Base-by-base conservation (phyloP, 352 stramenopile genomes). In the Pythium monospermum region DNA sequence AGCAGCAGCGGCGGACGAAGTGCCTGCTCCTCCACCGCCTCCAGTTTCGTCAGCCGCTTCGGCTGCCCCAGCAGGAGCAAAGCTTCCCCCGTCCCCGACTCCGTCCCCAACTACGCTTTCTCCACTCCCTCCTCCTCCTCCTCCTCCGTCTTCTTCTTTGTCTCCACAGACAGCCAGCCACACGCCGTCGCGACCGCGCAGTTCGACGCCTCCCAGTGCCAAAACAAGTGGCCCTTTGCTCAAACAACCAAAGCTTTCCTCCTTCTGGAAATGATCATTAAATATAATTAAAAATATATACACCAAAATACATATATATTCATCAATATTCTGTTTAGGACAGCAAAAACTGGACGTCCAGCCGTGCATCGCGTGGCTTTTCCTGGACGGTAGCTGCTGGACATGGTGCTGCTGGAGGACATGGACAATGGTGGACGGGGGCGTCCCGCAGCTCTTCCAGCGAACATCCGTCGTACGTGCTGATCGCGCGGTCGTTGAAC, bases 181-280 rank as follows among this genome's bases (percentile, higher is more conserved):
- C 30, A 13, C 30, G 7, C 13, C 30, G 7, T 13, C 30, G 13
- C 30, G 30, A 35, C 30, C 30, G 13, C 30, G 30, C 7, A 35
- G 30, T 22, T n/a, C n/a, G n/a, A n/a, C n/a, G n/a, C n/a, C n/a
- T n/a, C n/a, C n/a, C n/a, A 13, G 30, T 8, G 30, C 30, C 8
- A 8, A 35, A 11, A 36, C n/a, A 8, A 32, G 44, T 15, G 32
- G 40, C 31, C 25, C 51, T 1, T 30, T 40, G 31, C 45, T 52
- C 18, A 61, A 61, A 31, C 53, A 61, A n/a, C 35, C 53, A 19
- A 61, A 54, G 36, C 45, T 61, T 12, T 55, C 53, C 10, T 30
- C 45, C 19, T 61, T 55, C 23, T 61, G 38, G 21, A 51, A 49
- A 33, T 37, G 16, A 33, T 22, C 21, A n/a, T 6, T 13, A 22